These are phyloP conservation scores for Delonix regia DNA, from an alignment of 306 rosid species.

Conservation along the genomic window DNA sequence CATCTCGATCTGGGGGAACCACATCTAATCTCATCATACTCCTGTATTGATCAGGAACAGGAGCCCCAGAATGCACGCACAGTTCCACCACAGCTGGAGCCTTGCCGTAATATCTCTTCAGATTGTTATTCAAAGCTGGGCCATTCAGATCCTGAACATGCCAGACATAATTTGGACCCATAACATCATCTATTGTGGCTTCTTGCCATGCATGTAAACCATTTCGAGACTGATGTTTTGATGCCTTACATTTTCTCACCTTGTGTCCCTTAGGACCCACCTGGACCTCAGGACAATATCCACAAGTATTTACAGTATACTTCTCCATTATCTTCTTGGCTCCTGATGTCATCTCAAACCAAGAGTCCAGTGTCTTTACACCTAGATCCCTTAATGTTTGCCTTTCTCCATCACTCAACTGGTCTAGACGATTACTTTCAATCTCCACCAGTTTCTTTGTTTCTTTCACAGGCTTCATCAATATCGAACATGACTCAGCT, in stretches of 20 bases:
- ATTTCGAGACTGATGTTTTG: conserved; percentile 87
- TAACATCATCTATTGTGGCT: conserved; percentile 70
- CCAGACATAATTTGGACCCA: conserved; percentile 84
- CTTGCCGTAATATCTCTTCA: conserved; percentile 88
- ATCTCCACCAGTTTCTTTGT: conserved; percentile 30
- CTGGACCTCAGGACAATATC: conserved; percentile 84
- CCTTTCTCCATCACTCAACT: conserved; percentile 38
- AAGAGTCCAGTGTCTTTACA: conserved; percentile 55
- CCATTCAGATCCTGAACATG: conserved; percentile 65
- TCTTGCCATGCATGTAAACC: conserved; percentile 97
- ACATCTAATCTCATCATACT: conserved; percentile 95
- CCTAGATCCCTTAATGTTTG: conserved; percentile 46
- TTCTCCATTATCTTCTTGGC: conserved; percentile 76
- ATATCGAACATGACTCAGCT: conserved; percentile 28
- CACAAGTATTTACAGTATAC: conserved; percentile 73
- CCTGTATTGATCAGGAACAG: conserved; percentile 61
- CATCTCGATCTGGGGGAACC: conserved; percentile 75
- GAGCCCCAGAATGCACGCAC: conserved; percentile 82
- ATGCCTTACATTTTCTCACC: conserved; percentile 83
- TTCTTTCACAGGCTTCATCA: conserved; percentile 34
- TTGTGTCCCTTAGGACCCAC: conserved; percentile 93
- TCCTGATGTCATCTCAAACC: conserved; percentile 79
- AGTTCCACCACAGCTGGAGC: conserved; percentile 91
- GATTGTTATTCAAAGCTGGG: conserved; percentile 66
- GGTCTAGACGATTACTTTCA: conserved; percentile 35